A percentile compares a stretch with the other conserved stretches of the same genome.
These are phyloP conservation scores for Cyclotella sp. DNA, from an alignment of 108 stramenopile species.

Conservation along the genomic window DNA sequence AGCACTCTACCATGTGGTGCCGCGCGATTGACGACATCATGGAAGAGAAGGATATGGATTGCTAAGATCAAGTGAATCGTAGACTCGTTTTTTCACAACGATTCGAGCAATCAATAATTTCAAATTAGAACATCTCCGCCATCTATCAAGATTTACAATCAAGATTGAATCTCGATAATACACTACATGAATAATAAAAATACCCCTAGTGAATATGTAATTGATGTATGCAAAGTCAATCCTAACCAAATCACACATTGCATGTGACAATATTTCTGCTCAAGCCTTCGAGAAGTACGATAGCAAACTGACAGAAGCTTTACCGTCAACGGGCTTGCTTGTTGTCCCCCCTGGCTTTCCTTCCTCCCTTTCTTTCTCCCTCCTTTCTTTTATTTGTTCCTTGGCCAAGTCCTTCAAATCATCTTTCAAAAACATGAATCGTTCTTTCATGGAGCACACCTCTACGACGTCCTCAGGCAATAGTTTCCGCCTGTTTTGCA, in stretches of 20 bases:
- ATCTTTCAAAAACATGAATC: constrained; percentile 73
- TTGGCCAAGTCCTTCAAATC: constrained; percentile 58
- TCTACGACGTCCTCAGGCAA: constrained; percentile 77
- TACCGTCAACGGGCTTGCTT: constrained; percentile 4
- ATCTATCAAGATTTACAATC: too few relatives aligned
- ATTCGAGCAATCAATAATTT: too few relatives aligned
- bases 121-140: too few relatives aligned
- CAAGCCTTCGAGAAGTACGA: constrained; percentile 8
- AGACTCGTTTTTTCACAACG: too few relatives aligned
- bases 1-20: constrained; percentile 59
- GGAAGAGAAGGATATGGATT: constrained; percentile 10
- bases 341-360: constrained; percentile 9
- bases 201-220: too few relatives aligned
- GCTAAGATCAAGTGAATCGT: neutral
- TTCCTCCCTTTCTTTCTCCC: constrained; percentile 39
- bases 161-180: too few relatives aligned
- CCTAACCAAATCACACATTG: neutral
- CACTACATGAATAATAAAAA: too few relatives aligned
- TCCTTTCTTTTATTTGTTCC: constrained; percentile 32
- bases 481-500: constrained; percentile 82
- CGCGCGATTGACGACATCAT: constrained; percentile 13
- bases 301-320: constrained; percentile 14
- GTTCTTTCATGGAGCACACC: constrained; percentile 71
- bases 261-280: neutral
- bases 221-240: neutral